These are phyloP conservation scores for Pseudogymnoascus sp. DNA, from an alignment of 2,329 filamentous ascomycete genomes.

Conservation along the genomic window DNA sequence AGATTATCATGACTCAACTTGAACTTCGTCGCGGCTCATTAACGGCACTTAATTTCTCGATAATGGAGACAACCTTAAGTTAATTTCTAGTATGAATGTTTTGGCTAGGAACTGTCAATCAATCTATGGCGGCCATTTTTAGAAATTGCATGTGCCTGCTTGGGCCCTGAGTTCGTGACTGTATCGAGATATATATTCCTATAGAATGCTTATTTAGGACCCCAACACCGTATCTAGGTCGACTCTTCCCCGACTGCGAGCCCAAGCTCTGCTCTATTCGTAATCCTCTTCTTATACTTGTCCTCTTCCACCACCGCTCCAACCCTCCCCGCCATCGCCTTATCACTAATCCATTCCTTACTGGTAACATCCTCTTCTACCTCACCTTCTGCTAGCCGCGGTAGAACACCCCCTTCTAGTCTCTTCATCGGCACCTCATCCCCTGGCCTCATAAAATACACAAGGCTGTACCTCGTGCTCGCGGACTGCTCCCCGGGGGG, in stretches of 20 bases:
- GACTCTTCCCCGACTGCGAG: background rate
- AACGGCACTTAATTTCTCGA: background rate
- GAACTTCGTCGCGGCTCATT: background rate
- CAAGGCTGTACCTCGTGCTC: constrained; percentile 38
- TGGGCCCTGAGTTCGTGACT: background rate
- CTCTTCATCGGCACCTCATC: constrained; percentile 32
- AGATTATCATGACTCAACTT: background rate
- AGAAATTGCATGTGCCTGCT: background rate
- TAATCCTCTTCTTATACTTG: constrained; percentile 4
- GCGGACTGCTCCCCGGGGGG: constrained; percentile 23
- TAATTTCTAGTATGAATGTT: background rate
- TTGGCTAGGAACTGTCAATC: background rate
- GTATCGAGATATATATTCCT: background rate
- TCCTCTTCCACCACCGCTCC: background rate
- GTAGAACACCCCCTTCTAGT: constrained; percentile 19
- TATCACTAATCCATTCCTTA: constrained; percentile 20
- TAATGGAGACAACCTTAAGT: background rate
- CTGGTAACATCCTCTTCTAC: constrained; percentile 17
- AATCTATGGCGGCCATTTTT: background rate
- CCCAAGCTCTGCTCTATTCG: constrained; percentile 1
- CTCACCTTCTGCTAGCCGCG: constrained; percentile 13
- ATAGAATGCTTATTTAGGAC: background rate
- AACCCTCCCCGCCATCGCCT: constrained; percentile 2
- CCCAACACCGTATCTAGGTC: background rate
- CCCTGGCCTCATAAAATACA: constrained; percentile 45